These are phyloP conservation scores for Penicillium alfredii DNA, from an alignment of 495 filamentous ascomycete genomes.

Conservation along the genomic window DNA sequence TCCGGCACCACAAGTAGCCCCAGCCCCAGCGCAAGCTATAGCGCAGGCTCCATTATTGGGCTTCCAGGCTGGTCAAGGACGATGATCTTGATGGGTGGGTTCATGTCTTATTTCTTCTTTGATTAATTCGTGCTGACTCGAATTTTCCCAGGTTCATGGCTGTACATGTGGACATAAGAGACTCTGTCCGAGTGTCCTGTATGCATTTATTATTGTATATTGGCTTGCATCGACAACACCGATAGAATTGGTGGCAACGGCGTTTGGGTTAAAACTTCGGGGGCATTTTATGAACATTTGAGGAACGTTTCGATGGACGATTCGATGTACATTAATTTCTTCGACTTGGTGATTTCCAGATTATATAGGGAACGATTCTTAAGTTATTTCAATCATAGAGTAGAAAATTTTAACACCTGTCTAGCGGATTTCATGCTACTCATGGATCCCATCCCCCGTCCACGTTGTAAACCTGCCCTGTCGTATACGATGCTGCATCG, in stretches of 20 bases:
- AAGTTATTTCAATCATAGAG: too few species aligned
- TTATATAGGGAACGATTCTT: too few species aligned
- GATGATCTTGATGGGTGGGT: conserved; percentile 10
- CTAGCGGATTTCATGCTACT: too few species aligned
- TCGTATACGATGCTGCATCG: conserved; percentile 51
- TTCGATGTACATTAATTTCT: too few species aligned
- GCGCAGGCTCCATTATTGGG: background rate
- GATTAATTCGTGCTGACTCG: too few species aligned
- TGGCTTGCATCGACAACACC: conserved; percentile 4
- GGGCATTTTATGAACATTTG: too few species aligned
- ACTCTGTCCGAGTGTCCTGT: background rate
- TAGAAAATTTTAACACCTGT: too few species aligned
- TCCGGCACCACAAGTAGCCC: too few species aligned
- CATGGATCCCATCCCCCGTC: conserved; percentile 38
- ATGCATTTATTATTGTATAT: background rate
- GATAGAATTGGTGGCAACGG: conserved; percentile 9
- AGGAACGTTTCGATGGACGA: too few species aligned
- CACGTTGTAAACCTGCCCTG: conserved; percentile 38
- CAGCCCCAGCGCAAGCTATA: background rate
- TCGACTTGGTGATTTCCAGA: too few species aligned
- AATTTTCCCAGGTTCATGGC: conserved; percentile 21
- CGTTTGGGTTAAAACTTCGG: too few species aligned
- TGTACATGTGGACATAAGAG: conserved; percentile 15
- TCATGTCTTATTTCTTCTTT: background rate
- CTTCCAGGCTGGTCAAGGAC: conserved; percentile 8